Percentiles rank a stretch among this genome's conserved stretches.
Evolutionary conservation across 352 stramenopile species (phyloP).

Genomic region (Plasmopara viticola): DNA sequence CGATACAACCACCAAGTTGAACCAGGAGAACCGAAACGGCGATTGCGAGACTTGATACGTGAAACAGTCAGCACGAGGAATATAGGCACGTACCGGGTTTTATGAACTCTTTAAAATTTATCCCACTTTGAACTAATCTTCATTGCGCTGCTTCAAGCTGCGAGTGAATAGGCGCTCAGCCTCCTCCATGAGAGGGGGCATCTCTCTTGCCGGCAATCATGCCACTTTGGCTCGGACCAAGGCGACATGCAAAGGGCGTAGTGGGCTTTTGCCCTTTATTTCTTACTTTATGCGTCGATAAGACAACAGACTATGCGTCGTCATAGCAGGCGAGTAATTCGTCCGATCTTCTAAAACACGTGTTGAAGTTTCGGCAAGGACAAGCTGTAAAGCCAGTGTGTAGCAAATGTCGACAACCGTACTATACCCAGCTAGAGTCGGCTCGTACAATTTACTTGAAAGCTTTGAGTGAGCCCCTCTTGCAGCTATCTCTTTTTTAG

Average conservation of each 20-base stretch:
- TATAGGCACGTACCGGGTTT: background rate
- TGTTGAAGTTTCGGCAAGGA: background rate
- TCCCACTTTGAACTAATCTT: background rate
- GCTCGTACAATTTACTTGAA: too few species aligned
- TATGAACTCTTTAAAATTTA: background rate
- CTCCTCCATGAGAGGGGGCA: background rate
- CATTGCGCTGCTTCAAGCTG: background rate
- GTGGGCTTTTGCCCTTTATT: background rate
- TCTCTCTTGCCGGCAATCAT: background rate
- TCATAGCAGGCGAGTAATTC: background rate
- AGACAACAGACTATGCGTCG: background rate
- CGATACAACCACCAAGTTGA: conserved; percentile 35
- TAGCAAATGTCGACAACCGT: background rate
- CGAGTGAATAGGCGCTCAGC: background rate
- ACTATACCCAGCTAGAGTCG: background rate
- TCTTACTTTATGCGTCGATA: background rate
- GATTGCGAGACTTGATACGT: conserved; percentile 3
- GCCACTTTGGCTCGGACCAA: background rate
- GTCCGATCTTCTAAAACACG: background rate
- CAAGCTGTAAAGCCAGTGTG: background rate
- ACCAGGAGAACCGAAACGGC: conserved; percentile 21
- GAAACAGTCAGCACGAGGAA: background rate
- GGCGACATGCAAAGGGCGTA: background rate
- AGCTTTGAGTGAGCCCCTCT: too few species aligned
- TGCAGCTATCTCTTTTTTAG: too few species aligned